phyloP scores from a whole-genome alignment of 2,329 filamentous ascomycete species.

The Aspergillus japonicus region DNA sequence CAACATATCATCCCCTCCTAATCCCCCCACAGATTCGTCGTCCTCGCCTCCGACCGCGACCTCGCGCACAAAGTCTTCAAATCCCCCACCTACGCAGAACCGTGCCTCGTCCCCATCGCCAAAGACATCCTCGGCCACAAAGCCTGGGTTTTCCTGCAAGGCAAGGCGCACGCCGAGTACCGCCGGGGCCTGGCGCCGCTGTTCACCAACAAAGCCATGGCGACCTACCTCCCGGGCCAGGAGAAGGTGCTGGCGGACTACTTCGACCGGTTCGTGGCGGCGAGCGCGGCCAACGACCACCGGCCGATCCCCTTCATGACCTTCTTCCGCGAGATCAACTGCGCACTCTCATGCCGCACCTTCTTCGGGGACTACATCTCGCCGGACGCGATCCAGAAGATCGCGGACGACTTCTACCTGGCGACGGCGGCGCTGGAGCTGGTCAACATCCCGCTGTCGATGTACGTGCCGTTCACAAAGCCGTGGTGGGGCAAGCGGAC shows the following conservation, averaged over 20 bases:
- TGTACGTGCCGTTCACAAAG: conserved; percentile 85
- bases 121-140: conserved; percentile 80
- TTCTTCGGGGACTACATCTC: conserved; percentile 90
- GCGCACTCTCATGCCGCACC: conserved; percentile 81
- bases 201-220: conserved; percentile 81
- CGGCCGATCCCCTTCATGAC: conserved; percentile 77
- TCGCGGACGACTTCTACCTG: conserved; percentile 87
- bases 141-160: conserved; percentile 92
- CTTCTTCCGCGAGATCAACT: conserved; percentile 84
- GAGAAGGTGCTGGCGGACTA: conserved; percentile 80
- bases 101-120: conserved; percentile 83
- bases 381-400: conserved; percentile 80
- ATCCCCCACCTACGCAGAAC: conserved; percentile 79
- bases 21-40: conserved; percentile 67
- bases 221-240: conserved; percentile 81
- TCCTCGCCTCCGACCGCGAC: conserved; percentile 85
- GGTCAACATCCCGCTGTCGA: conserved; percentile 75
- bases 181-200: conserved; percentile 85
- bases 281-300: conserved; percentile 65
- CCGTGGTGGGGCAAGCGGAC: conserved; percentile 89
- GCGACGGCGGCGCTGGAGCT: conserved; percentile 88
- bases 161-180: conserved; percentile 84
- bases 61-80: conserved; percentile 91
- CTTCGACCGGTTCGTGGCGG: conserved; percentile 69
- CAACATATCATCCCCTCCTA: background rate